Evolutionary conservation across 225 moss, liverwort and hornwort genomes (phyloP), one percentile per base, ranked within the genome.

Genomic region (Ulota crispa): DNA sequence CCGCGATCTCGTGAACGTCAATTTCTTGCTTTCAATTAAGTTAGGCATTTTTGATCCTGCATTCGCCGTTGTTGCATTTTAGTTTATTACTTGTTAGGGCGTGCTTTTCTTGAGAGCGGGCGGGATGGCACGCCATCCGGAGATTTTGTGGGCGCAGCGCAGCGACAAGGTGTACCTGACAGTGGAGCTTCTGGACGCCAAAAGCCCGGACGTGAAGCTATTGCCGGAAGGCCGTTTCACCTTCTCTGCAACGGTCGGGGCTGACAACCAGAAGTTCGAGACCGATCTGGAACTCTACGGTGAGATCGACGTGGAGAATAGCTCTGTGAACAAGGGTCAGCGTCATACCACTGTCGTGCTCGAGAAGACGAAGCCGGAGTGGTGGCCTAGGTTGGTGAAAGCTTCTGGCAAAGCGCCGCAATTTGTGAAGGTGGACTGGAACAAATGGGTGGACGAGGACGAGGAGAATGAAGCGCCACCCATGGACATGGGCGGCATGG

Each of bases 381-480:
- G 97, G 97, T 98, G 97, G 97, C 84, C 93, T 76, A 93, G 87
- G 83, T 70, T 98, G 78, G 37, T 92, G 62, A 98, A 98, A 82
- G 84, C 86, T 2, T 84, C 92, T 39, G 97, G 97, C 0, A 98
- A 94, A 82, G 84, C 95, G 50, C 95, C 95, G 0, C 89, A 94
- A 79, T 95, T 92, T 73, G 85, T 98, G 37, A 98, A 94, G 83
- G 97, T 90, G 77, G 97, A 98, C 85, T 98, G 97, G 97, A 94
- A 95, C 88, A 98, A 92, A 71, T 98, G 97, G 97, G 94, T 98
- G 70, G 97, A 98, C 45, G 97, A 98, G 83, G 95, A 98, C 55
- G 97, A 98, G 82, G 97, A 98, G 85, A 85, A 98, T 11, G 95
- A 98, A 32, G 94, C 91, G 13, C 95, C 94, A 2, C 79, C 85